These are phyloP conservation scores for Mycosphaerella sp. DNA, from an alignment of 2,329 filamentous ascomycete genomes.

Conservation along the genomic window DNA sequence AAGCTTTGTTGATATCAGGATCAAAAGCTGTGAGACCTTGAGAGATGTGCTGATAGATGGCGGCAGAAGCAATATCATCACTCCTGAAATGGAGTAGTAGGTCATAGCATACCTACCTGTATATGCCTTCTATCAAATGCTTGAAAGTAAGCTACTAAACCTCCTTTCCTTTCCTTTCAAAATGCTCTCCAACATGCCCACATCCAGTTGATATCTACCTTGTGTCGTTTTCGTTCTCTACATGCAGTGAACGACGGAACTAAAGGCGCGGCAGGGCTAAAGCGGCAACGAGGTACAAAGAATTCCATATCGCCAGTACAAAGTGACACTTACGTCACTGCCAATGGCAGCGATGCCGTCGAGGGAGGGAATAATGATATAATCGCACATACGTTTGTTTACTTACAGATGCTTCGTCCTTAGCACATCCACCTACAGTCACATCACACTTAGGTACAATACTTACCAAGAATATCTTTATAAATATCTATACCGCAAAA, in stretches of 20 bases:
- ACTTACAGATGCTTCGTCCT: not conserved
- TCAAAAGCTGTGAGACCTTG: constrained; percentile 28
- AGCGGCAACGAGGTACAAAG: not conserved
- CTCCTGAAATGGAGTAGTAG: constrained; percentile 25
- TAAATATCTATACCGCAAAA: not conserved
- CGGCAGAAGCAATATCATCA: constrained; percentile 23
- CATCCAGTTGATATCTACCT: no score
- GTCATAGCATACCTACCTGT: not conserved
- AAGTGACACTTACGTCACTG: not conserved
- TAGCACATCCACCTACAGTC: not conserved
- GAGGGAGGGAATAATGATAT: no score
- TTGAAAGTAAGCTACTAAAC: no score
- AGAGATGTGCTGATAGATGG: constrained; percentile 27
- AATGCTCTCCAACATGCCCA: no score
- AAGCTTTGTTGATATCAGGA: constrained; percentile 26
- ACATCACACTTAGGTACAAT: no score
- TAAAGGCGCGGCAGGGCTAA: not conserved
- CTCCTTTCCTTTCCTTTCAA: not conserved
- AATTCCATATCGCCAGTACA: not conserved
- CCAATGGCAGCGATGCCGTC: not conserved
- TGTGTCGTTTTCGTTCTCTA: no score
- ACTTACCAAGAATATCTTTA: no score
- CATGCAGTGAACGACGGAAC: no score
- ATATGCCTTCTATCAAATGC: no score
- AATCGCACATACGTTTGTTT: no score